A percentile compares a stretch with the other conserved stretches of the same genome.
These are phyloP conservation scores for Phytophthora kernoviae DNA, from an alignment of 352 stramenopile species.

Conservation along the genomic window DNA sequence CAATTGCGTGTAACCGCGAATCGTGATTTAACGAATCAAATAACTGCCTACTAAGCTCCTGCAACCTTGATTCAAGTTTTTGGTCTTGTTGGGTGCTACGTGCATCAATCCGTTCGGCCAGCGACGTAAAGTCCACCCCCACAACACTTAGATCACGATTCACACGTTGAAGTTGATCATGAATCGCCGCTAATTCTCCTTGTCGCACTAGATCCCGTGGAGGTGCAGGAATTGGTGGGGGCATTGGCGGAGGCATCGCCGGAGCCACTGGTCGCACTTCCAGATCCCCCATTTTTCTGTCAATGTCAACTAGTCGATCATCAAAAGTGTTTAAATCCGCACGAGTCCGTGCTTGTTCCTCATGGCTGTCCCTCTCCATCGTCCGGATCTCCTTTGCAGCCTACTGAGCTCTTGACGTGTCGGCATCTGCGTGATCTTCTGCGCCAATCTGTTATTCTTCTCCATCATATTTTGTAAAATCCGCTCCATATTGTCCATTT, in stretches of 20 bases:
- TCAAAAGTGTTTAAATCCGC: constrained; percentile 21
- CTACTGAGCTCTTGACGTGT: constrained; percentile 19
- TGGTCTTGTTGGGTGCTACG: constrained; percentile 30
- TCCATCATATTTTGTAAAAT: constrained; percentile 19
- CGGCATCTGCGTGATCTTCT: constrained; percentile 13
- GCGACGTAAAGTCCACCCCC: constrained; percentile 35
- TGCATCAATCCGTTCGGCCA: constrained; percentile 32
- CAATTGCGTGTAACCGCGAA: constrained; percentile 40
- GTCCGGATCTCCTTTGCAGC: constrained; percentile 20
- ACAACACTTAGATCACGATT: constrained; percentile 31
- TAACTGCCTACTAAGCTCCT: constrained; percentile 43
- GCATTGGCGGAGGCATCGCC: background rate
- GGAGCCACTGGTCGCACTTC: background rate
- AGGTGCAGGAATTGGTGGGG: background rate
- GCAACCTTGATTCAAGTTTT: constrained; percentile 30
- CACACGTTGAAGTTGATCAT: constrained; percentile 30
- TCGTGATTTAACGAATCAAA: constrained; percentile 51
- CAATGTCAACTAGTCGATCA: constrained; percentile 22
- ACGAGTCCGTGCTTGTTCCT: constrained; percentile 23
- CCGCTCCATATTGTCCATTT: constrained; percentile 16
- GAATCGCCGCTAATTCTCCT: constrained; percentile 18
- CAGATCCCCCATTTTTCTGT: constrained; percentile 12
- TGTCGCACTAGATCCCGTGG: constrained; percentile 24
- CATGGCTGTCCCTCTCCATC: constrained; percentile 15
- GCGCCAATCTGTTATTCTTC: constrained; percentile 8